Evolutionary conservation across 192 early-diverging fungal species (phyloP), one percentile per base, ranked within the genome.

Genomic region (Entomortierella chlamydospora): DNA sequence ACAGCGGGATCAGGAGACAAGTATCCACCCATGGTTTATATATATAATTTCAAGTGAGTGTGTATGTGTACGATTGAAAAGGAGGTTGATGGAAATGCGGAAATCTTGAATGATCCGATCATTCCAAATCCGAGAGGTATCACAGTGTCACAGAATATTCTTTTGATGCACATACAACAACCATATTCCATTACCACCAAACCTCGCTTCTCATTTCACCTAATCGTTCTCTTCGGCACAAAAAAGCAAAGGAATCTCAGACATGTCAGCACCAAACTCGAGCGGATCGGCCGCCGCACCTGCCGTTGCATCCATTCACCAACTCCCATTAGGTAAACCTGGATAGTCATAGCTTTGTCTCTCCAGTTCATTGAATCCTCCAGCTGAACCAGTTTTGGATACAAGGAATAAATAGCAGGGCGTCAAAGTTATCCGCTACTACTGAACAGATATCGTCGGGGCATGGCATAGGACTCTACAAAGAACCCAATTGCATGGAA

Each of bases 261-360:
- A 55, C 49, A 79, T 79, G 76, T 79, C 76, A 25, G 76, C 76
- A 53, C 76, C 76, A 51, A 70, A 57, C 62, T 79, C 76, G 22
- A 47, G 65, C 34, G 73, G 73, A 68, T 77, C 72, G 42, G 58
- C 64, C 20, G 15, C 59, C 22, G 55, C 73, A 30, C 58, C 73
- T 42, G 76, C 76, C 12, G 68, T 79, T 57, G 76, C 67, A 64
- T 70, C 76, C 29, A 79, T 79, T 64, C 76, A 79, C 43, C 76
- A 79, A 33, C 76, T 79, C 8, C 76, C 76, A 79, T 66, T 70
- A 49, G 76, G 76, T 79, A 79, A 66, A 4, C 41, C 7, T 30
- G 53, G 53, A 55, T 20, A 17, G 20, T 20, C 15, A 17, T 17
- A 11, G 10, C 34, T 10, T 37, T 7, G 34, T 37, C 34, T 37